phyloP scores from a whole-genome alignment of 352 stramenopile species.

The Pythium phragmitis region DNA sequence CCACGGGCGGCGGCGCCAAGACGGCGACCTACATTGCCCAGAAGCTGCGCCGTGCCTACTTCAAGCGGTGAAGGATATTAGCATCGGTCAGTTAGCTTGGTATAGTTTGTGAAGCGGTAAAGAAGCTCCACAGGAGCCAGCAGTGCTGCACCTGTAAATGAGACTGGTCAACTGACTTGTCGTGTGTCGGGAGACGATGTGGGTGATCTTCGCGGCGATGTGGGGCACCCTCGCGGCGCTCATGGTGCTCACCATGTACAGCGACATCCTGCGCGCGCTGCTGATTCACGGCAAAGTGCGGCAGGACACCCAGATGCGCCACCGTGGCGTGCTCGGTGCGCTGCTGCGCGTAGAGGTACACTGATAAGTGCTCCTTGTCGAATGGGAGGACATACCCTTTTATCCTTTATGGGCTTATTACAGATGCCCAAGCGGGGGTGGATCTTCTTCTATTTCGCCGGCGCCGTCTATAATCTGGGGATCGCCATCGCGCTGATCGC shows the following conservation, averaged over 20 bases:
- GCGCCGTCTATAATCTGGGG: constrained; percentile 44
- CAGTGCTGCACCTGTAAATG: too few relatives aligned
- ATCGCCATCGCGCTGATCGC: constrained; percentile 31
- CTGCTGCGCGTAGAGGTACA: constrained; percentile 25
- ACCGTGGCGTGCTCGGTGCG: not conserved
- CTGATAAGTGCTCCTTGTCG: not conserved
- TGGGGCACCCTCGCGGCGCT: constrained; percentile 16
- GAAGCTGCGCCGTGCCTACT: constrained; percentile 87
- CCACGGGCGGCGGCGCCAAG: constrained; percentile 80
- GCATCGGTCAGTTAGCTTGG: not conserved
- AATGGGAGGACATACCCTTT: not conserved
- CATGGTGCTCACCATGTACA: constrained; percentile 21
- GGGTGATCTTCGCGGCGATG: constrained; percentile 11
- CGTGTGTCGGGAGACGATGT: not conserved
- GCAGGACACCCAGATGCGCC: constrained; percentile 3
- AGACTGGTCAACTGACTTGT: too few relatives aligned
- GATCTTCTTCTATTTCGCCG: constrained; percentile 76
- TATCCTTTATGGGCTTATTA: not conserved
- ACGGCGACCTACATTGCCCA: constrained; percentile 77
- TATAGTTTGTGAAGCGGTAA: not conserved
- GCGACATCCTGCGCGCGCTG: constrained; percentile 18
- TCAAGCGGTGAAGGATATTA: constrained; percentile 32
- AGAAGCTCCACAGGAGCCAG: not conserved
- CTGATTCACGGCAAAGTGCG: constrained; percentile 28
- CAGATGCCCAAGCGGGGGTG: constrained; percentile 52